Evolutionary conservation across 23 red algal species (phyloP).

Genomic region (Rhodosorus marinus): DNA sequence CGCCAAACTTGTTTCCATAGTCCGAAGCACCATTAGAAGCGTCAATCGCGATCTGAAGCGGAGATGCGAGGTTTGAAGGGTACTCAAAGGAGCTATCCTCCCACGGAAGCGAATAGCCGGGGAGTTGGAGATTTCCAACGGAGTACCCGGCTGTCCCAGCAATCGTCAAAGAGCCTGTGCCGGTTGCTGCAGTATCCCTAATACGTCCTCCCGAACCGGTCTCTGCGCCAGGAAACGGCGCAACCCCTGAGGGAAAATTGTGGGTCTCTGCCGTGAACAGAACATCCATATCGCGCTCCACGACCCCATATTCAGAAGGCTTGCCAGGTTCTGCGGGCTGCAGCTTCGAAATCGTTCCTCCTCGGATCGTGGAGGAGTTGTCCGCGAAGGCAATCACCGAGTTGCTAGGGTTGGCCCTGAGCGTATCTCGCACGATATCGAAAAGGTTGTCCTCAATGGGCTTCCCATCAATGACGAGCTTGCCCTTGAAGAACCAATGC

Average conservation of each 20-base stretch:
- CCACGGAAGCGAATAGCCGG: conserved; percentile 31
- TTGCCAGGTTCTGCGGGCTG: conserved; percentile 21
- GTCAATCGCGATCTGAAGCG: conserved; percentile 57
- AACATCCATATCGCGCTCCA: conserved; percentile 29
- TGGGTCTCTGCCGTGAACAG: conserved; percentile 97
- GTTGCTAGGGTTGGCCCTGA: conserved; percentile 26
- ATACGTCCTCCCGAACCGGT: conserved; percentile 95
- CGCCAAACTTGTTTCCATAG: conserved; percentile 99
- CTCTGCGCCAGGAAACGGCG: conserved; percentile 93
- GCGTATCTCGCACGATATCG: conserved; percentile 63
- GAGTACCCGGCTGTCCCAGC: conserved; percentile 76
- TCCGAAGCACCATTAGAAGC: conserved; percentile 91
- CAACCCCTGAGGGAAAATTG: conserved; percentile 97
- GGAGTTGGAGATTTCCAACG: conserved; percentile 85
- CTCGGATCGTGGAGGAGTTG: conserved; percentile 93
- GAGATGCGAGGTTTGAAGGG: conserved; percentile 61
- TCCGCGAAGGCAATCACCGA: conserved; percentile 95
- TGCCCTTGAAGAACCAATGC: conserved; percentile 93
- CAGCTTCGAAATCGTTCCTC: conserved; percentile 9
- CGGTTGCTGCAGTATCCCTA: conserved; percentile 86
- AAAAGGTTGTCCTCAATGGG: conserved; percentile 22
- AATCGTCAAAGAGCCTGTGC: conserved; percentile 58
- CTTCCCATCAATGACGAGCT: conserved; percentile 62
- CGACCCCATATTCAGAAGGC: not conserved
- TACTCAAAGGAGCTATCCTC: conserved; percentile 57